These are phyloP conservation scores for Suhomyces chickasaworum DNA, from an alignment of 1,139 yeast genomes.

Conservation along the genomic window DNA sequence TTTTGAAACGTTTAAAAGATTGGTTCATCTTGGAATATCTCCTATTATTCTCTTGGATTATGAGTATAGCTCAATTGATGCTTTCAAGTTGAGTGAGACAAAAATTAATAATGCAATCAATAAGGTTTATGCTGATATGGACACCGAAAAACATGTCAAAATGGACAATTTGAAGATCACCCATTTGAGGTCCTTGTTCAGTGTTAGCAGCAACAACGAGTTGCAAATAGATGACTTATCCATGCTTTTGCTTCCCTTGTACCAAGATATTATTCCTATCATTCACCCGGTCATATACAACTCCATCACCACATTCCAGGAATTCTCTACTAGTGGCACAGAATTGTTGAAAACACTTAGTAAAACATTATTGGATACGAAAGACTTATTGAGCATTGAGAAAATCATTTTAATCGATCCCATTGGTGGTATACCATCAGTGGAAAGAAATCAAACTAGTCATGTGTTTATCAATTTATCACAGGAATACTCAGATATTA, in stretches of 20 bases:
- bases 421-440: slow-evolving; percentile 86
- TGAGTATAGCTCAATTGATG: slow-evolving; percentile 30
- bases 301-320: slow-evolving; percentile 31
- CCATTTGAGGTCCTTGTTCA: slow-evolving; percentile 34
- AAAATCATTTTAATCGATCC: slow-evolving; percentile 79
- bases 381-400: slow-evolving; percentile 60
- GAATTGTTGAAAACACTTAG: slow-evolving; percentile 32
- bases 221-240: slow-evolving; percentile 30
- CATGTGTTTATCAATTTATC: slow-evolving; percentile 86
- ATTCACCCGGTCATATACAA: slow-evolving; percentile 60
- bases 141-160: slow-evolving; percentile 17
- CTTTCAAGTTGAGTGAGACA: slow-evolving; percentile 36
- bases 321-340: slow-evolving; percentile 35
- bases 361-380: slow-evolving; percentile 26
- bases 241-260: slow-evolving; percentile 43
- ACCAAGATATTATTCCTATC: slow-evolving; percentile 57
- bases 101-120: slow-evolving; percentile 39
- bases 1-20: slow-evolving; percentile 50
- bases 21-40: slow-evolving; percentile 52
- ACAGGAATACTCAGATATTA: slow-evolving; percentile 75
- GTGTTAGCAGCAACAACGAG: slow-evolving; percentile 11
- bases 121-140: slow-evolving; percentile 22
- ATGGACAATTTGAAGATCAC: slow-evolving; percentile 31
- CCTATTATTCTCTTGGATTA: slow-evolving; percentile 34
- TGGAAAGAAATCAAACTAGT: slow-evolving; percentile 76